Evolutionary conservation across 306 rosid species (phyloP).

Genomic region (Vigna reflexopilosa): DNA sequence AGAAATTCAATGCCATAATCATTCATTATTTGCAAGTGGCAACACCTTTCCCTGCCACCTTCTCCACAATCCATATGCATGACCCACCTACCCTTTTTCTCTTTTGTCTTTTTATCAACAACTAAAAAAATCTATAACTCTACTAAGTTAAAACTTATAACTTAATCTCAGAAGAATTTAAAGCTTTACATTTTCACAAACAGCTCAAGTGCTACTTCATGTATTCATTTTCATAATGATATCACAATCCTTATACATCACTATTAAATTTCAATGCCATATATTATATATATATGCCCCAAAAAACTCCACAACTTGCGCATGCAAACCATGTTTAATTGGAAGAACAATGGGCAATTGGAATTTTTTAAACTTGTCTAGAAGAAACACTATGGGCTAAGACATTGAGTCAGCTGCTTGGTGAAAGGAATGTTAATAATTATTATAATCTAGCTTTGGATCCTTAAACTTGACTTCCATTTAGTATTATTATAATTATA

Average conservation of each 20-base stretch:
- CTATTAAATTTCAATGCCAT: conserved; percentile 19
- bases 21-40: conserved; percentile 65
- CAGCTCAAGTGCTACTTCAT: neutral
- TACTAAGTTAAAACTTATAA: no score
- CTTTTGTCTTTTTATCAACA: conserved; percentile 46
- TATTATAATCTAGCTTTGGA: conserved; percentile 41
- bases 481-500: conserved; percentile 29
- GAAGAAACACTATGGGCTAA: conserved; percentile 43
- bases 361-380: neutral
- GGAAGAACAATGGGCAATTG: conserved; percentile 10
- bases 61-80: conserved; percentile 61
- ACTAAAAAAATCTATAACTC: neutral
- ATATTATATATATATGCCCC: neutral
- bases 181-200: neutral
- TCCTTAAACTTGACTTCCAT: conserved; percentile 46
- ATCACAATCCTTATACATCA: conserved; percentile 26
- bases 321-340: conserved; percentile 10
- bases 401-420: conserved; percentile 36
- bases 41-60: conserved; percentile 67
- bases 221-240: conserved; percentile 7
- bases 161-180: no score
- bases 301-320: conserved; percentile 25
- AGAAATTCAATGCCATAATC: conserved; percentile 53
- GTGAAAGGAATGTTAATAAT: conserved; percentile 39
- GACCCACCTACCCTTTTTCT: conserved; percentile 53